Conservation (phyloP, 768 basidiomycete species). For the Tylopilus rubrobrunneus region DNA sequence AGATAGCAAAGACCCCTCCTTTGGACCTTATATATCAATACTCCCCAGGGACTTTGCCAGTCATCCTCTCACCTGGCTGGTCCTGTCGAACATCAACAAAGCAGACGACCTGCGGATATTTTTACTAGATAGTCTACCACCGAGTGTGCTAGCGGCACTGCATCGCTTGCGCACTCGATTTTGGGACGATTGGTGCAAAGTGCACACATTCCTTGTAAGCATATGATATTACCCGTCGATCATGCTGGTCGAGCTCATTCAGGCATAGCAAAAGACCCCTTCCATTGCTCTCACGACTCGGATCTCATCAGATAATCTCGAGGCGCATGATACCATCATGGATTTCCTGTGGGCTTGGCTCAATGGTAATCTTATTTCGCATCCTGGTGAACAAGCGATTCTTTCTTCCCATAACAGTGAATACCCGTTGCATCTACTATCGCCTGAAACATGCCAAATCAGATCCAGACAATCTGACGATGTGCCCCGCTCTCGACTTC, state of each 20-base stretch:
- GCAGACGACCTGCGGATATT: slow-evolving; percentile 15
- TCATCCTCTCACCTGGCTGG: slow-evolving; percentile 82
- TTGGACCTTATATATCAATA: slow-evolving; percentile 75
- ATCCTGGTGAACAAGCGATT: slow-evolving; percentile 2
- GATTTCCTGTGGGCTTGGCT: slow-evolving; percentile 91
- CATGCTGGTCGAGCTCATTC: background rate
- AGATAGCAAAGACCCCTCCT: slow-evolving; percentile 49
- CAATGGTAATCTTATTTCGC: slow-evolving; percentile 52
- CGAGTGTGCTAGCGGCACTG: slow-evolving; percentile 40
- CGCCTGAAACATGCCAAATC: slow-evolving; percentile 46
- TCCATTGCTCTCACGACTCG: background rate
- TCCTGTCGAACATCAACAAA: slow-evolving; percentile 24
- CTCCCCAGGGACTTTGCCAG: slow-evolving; percentile 69
- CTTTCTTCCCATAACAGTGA: slow-evolving; percentile 49
- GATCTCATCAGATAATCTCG: background rate
- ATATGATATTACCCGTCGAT: background rate
- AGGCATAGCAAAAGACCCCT: slow-evolving; percentile 6
- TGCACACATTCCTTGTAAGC: slow-evolving; percentile 52
- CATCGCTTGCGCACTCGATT: slow-evolving; percentile 46
- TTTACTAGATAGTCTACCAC: slow-evolving; percentile 48
- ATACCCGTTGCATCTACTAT: slow-evolving; percentile 86
- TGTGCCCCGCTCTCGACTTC: slow-evolving; percentile 89
- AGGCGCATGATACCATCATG: slow-evolving; percentile 10
- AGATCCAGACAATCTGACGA: slow-evolving; percentile 73
- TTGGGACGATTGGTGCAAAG: slow-evolving; percentile 52